These are phyloP conservation scores for Syzygium grande DNA, from an alignment of 345 rosid genomes.

Conservation along the genomic window DNA sequence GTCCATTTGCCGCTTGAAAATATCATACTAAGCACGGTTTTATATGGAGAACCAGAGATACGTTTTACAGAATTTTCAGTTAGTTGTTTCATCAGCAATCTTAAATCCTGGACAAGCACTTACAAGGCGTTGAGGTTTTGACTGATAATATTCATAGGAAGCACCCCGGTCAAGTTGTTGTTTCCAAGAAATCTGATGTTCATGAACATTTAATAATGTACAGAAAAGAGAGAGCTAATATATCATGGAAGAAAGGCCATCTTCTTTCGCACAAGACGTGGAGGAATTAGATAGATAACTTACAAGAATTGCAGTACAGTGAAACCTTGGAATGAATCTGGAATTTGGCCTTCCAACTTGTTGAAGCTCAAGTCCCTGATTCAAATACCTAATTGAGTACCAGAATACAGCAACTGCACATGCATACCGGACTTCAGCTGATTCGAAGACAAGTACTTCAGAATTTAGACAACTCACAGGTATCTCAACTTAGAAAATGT, in stretches of 20 bases:
- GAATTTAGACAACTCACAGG: slow-evolving; percentile 19
- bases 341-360: slow-evolving; percentile 41
- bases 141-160: slow-evolving; percentile 27
- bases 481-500: slow-evolving; percentile 19
- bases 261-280: neutral
- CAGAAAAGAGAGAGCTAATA: neutral
- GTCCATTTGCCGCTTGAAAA: neutral
- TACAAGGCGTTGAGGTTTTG: slow-evolving; percentile 33
- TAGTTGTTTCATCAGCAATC: neutral
- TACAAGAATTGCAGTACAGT: slow-evolving; percentile 26
- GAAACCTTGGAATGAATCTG: slow-evolving; percentile 26
- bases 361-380: slow-evolving; percentile 58
- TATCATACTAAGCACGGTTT: neutral
- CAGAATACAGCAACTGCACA: neutral
- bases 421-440: neutral
- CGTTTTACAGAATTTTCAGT: neutral
- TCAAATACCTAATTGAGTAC: neutral
- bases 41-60: neutral
- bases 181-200: slow-evolving; percentile 40
- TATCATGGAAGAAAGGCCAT: neutral
- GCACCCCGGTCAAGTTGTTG: slow-evolving; percentile 38
- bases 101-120: slow-evolving; percentile 1
- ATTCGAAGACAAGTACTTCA: neutral
- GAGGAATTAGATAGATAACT: slow-evolving; percentile 4
- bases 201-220: neutral